Base-by-base conservation (phyloP, 352 stramenopile genomes). In the Blastocystis sp. region DNA sequence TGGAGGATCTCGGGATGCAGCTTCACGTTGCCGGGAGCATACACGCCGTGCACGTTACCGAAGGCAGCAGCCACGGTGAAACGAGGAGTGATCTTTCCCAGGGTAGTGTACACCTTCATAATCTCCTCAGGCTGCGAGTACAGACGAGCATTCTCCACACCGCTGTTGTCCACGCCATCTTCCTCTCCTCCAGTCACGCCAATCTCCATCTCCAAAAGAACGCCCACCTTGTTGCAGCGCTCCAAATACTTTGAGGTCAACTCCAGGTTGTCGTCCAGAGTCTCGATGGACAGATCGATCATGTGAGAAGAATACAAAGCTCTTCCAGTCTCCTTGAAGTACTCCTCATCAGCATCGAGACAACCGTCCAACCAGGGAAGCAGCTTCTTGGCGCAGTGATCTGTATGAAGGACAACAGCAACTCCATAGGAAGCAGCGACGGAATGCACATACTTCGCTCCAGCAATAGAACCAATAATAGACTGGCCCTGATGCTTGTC, bases 341-440 rank as follows among this genome's bases (percentile, higher is more conserved):
- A 97, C 91, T 97, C 94, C 92, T 98, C 96, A 90, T 96, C 94
- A 37, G 96, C 96, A 56, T 94, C 92, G 56, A 98, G 92, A 92
- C 98, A 96, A 68, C 96, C 96, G 92, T 99, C 96, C 91, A 98
- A 98, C 96, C 96, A 99, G 63, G 96, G 96, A 91, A 99, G 93
- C 91, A 98, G 93, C 91, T 97, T 97, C 94, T 98, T 98, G 91
- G 96, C 95, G 93, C 96, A 99, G 93, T 99, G 96, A 92, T 99
- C 96, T 90, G 96, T 98, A 95, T 99, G 96, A 73, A 99, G 93
- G 79, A 98, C 95, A 56, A 99, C 96, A 5, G 96, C 96, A 87
- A 99, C 94, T 79, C 94, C 94, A 93, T 99, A 99, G 91, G 97
- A 93, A 92, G 96, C 95, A 90, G 96, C 96, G 92, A 99, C 96